Percentiles rank a stretch among this genome's conserved stretches.
These are phyloP conservation scores for Trametopsis cervina DNA, from an alignment of 768 basidiomycete species.

Conservation along the genomic window DNA sequence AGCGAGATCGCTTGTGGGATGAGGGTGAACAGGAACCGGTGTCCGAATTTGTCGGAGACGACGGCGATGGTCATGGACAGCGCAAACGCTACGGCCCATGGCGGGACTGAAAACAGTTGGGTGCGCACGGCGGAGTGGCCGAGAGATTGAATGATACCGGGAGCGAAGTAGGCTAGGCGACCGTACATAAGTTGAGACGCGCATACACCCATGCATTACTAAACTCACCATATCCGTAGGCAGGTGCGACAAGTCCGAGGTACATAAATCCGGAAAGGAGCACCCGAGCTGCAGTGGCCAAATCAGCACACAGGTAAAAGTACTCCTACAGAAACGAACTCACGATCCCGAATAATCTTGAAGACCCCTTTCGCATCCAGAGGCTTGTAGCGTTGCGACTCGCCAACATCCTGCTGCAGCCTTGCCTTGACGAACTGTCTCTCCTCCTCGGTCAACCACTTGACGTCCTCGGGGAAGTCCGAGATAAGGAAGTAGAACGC, in stretches of 20 bases:
- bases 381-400: constrained; percentile 19
- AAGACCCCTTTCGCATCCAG: constrained; percentile 17
- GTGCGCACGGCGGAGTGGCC: constrained; percentile 14
- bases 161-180: constrained; percentile 15
- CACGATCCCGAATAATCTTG: constrained; percentile 22
- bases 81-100: constrained; percentile 20
- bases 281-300: constrained; percentile 17
- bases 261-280: constrained; percentile 27
- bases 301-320: not conserved
- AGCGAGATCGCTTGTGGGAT: constrained; percentile 13
- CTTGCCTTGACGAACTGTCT: constrained; percentile 24
- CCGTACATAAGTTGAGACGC: not conserved
- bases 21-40: constrained; percentile 16
- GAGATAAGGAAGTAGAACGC: constrained; percentile 29
- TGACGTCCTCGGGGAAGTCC: constrained; percentile 25
- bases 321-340: constrained; percentile 7
- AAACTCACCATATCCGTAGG: constrained; percentile 22
- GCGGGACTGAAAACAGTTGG: constrained; percentile 22
- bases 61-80: constrained; percentile 15
- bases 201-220: not conserved
- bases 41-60: constrained; percentile 13
- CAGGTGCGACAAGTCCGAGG: constrained; percentile 24
- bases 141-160: constrained; percentile 13
- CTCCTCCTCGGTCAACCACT: constrained; percentile 27
- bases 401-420: constrained; percentile 23